Evolutionary conservation across 2,329 filamentous ascomycete genomes (phyloP), one percentile per base, ranked within the genome.

Genomic region (Dothiorella sarmentorum): DNA sequence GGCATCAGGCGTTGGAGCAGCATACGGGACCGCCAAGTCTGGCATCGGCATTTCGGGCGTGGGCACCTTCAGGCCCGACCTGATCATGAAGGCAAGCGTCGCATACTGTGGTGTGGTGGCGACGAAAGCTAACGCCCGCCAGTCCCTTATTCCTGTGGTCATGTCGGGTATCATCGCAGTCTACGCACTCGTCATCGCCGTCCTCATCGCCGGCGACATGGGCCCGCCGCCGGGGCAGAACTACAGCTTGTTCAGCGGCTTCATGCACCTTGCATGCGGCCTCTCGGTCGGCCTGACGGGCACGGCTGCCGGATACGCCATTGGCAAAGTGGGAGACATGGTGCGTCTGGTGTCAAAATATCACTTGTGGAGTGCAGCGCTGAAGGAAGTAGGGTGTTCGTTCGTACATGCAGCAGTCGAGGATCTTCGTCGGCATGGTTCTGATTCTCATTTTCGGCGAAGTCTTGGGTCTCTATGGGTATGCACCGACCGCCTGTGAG

Each of bases 91-190:
- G 86, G 89, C 88, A 76, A 33, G 74, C 56, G 38, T 35, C 17
- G 35, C 31, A 29, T 47, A 17, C 26, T 24, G 24, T 10, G 24
- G 20, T n/a, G 18, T 9, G 27, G 11, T 24, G 15, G 20, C 31
- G n/a, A n/a, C n/a, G n/a, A n/a, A 26, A 26, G 60, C 59, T 57
- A 44, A 60, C 43, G 3, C 7, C 29, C 24, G 13, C 31, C 67
- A 91, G 89, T 92, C 88, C 59, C 79, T 93, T 56, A 92, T 93
- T 66, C 89, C 90, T 63, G 89, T 94, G 65, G 87, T 99, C 80
- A 99, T 99, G 94, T 96, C 94, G 67, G 94, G 94, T 85, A 99
- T 99, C 73, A 91, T 99, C 70, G 94, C 94, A 60, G 94, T 99
- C 66, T 99, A 99, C 78, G 90, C 92, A 53, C 89, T 99, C 67